phyloP scores from a whole-genome alignment of 441 rosid species.

The Isatis lusitanica region DNA sequence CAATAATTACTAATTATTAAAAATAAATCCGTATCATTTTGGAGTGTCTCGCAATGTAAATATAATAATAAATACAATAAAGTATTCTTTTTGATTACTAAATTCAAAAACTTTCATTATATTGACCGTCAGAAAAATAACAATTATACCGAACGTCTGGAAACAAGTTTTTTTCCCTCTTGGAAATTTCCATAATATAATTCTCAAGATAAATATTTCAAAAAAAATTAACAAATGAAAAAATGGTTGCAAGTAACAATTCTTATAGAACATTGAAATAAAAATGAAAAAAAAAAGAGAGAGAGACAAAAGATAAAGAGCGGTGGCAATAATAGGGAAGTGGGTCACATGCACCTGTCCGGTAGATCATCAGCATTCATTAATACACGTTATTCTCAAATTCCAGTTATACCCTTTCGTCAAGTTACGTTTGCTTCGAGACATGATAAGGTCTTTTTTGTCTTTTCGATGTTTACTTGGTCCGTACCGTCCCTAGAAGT shows the following conservation, averaged over 20 bases:
- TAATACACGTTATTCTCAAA: not conserved
- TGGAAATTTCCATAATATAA: not conserved
- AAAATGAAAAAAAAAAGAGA: not conserved
- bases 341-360: constrained; percentile 65
- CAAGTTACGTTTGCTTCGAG: not conserved
- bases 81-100: not conserved
- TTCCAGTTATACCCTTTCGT: not conserved
- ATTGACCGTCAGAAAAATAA: not conserved
- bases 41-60: not conserved
- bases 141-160: not conserved
- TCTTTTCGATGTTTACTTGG: constrained; percentile 2
- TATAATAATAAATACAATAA: not conserved
- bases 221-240: too few relatives aligned
- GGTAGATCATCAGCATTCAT: constrained; percentile 35
- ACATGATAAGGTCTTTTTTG: not conserved
- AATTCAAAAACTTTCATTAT: not conserved
- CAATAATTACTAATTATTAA: not conserved
- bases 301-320: constrained; percentile 35
- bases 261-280: not conserved
- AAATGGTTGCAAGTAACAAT: too few relatives aligned
- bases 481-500: constrained; percentile 41
- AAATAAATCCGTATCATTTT: not conserved
- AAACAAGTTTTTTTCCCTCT: not conserved
- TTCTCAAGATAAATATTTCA: too few relatives aligned
- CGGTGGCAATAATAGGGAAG: constrained; percentile 48